These are phyloP conservation scores for Hypoxylon sp. DNA, from an alignment of 2,329 filamentous ascomycete genomes.

Conservation along the genomic window DNA sequence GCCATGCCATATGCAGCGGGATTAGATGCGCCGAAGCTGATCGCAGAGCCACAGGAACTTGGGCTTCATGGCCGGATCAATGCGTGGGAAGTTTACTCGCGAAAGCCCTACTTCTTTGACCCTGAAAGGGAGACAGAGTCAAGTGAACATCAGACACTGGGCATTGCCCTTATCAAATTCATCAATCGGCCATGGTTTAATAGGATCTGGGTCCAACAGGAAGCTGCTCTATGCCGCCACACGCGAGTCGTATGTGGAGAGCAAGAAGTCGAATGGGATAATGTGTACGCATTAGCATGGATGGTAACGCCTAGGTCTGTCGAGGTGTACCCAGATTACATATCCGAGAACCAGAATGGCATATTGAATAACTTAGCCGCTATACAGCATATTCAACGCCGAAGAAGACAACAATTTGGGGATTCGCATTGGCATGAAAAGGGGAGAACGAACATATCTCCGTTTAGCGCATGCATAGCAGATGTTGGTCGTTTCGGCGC, in stretches of 20 bases:
- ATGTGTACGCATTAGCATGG: slow-evolving; percentile 45
- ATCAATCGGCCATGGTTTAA: slow-evolving; percentile 47
- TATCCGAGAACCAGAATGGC: slow-evolving; percentile 28
- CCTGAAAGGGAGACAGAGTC: slow-evolving; percentile 2
- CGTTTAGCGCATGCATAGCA: slow-evolving; percentile 1
- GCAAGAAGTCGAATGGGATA: slow-evolving; percentile 40
- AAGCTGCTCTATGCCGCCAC: slow-evolving; percentile 39
- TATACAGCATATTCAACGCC: slow-evolving; percentile 41
- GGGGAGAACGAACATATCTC: neutral
- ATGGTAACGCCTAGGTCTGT: slow-evolving; percentile 41
- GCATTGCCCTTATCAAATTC: slow-evolving; percentile 40
- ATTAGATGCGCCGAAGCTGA: slow-evolving; percentile 33
- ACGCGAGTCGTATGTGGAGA: slow-evolving; percentile 40
- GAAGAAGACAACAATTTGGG: slow-evolving; percentile 34
- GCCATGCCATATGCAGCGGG: slow-evolving; percentile 43
- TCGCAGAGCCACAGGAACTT: slow-evolving; percentile 6
- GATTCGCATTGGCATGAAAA: slow-evolving; percentile 20
- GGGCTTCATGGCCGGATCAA: neutral
- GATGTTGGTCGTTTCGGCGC: slow-evolving; percentile 41
- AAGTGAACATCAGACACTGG: slow-evolving; percentile 14
- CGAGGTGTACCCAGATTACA: slow-evolving; percentile 41
- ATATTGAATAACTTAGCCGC: slow-evolving; percentile 42
- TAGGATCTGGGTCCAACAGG: slow-evolving; percentile 48
- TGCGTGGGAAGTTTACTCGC: slow-evolving; percentile 21
- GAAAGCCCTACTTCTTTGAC: slow-evolving; percentile 47